These are phyloP conservation scores for Dictyostelium citrinum DNA, from an alignment of 78 protist species.

Conservation along the genomic window DNA sequence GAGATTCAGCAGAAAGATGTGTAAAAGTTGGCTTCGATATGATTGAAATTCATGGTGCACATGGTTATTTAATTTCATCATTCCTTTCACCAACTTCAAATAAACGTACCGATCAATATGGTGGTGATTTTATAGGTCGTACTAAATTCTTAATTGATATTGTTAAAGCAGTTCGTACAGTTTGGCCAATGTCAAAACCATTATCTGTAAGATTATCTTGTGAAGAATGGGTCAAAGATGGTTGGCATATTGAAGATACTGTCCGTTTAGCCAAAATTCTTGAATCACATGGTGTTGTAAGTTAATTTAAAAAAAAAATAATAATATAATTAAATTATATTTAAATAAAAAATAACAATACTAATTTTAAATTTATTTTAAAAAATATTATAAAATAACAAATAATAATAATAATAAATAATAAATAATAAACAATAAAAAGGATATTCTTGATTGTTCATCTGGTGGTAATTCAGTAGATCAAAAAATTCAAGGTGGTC, in stretches of 20 bases:
- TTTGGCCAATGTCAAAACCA: slow-evolving; percentile 28
- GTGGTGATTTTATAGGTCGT: slow-evolving; percentile 89
- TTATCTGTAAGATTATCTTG: slow-evolving; percentile 16
- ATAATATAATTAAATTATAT: too few species aligned
- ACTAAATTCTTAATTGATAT: slow-evolving; percentile 69
- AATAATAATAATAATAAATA: too few species aligned
- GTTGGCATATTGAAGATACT: slow-evolving; percentile 30
- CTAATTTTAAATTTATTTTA: too few species aligned
- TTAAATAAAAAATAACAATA: too few species aligned
- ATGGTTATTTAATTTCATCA: slow-evolving; percentile 90
- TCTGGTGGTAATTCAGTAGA: slow-evolving; percentile 31
- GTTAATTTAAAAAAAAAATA: neutral
- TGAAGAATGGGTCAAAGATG: slow-evolving; percentile 61
- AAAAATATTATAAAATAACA: too few species aligned
- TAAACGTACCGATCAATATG: slow-evolving; percentile 91
- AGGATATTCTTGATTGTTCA: slow-evolving; percentile 36
- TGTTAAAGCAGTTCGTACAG: slow-evolving; percentile 9
- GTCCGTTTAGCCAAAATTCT: neutral
- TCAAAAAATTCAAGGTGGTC: neutral
- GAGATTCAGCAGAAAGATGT: slow-evolving; percentile 70
- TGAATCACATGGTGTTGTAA: slow-evolving; percentile 19
- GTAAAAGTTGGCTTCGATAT: slow-evolving; percentile 92
- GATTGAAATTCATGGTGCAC: slow-evolving; percentile 94
- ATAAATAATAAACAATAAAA: too few species aligned
- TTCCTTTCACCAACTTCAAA: slow-evolving; percentile 82